These are phyloP conservation scores for Hirsutella rhossiliensis DNA, from an alignment of 2,329 filamentous ascomycete species.

Conservation along the genomic window DNA sequence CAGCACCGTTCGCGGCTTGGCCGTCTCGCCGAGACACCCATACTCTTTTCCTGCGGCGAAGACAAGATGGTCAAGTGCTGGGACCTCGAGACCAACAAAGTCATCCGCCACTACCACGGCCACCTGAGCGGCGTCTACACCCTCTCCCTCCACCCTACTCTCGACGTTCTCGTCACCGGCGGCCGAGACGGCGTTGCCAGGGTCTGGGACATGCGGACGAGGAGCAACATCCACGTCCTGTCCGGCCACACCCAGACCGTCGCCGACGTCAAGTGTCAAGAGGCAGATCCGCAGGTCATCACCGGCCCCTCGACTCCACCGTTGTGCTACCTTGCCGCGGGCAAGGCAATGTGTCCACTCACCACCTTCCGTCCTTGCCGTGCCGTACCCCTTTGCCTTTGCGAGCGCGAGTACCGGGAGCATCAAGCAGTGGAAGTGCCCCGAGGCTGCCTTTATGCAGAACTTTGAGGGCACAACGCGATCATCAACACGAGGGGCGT, in stretches of 20 bases:
- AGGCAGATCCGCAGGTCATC: slow-evolving; percentile 93
- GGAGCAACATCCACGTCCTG: slow-evolving; percentile 90
- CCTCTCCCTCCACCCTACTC: slow-evolving; percentile 79
- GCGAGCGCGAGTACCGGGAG: slow-evolving; percentile 82
- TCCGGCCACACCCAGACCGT: slow-evolving; percentile 86
- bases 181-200: slow-evolving; percentile 88
- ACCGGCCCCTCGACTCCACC: slow-evolving; percentile 79
- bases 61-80: slow-evolving; percentile 99
- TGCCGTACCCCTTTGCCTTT: slow-evolving; percentile 95
- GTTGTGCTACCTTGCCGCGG: slow-evolving; percentile 97
- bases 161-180: slow-evolving; percentile 90
- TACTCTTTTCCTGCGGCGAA: slow-evolving; percentile 97
- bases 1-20: slow-evolving; percentile 81
- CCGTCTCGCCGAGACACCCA: slow-evolving; percentile 84
- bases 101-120: slow-evolving; percentile 94
- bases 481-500: slow-evolving; percentile 92
- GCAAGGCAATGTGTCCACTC: slow-evolving; percentile 92
- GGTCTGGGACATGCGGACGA: slow-evolving; percentile 97
- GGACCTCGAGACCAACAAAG: slow-evolving; percentile 99
- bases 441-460: slow-evolving; percentile 96
- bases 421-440: slow-evolving; percentile 99
- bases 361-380: slow-evolving; percentile 78
- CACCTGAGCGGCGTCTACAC: slow-evolving; percentile 95
- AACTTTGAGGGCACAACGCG: slow-evolving; percentile 92
- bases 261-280: slow-evolving; percentile 80